Conservation (phyloP, 805 yeast genomes). For the Wickerhamiella slavikovae region DNA sequence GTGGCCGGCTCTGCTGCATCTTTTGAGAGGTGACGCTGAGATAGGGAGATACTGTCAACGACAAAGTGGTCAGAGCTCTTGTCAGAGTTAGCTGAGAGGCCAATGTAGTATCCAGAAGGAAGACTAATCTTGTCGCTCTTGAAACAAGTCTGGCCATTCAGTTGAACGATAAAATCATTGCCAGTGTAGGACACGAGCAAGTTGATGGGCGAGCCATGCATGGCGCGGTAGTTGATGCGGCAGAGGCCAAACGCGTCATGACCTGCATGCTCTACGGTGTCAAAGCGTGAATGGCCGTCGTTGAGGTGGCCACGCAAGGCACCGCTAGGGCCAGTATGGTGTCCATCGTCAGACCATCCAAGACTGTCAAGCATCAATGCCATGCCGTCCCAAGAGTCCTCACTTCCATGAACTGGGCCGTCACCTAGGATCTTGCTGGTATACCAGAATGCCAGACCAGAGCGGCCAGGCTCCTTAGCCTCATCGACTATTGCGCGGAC, state of each 20-base stretch:
- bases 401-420: constrained; percentile 20
- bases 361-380: constrained; percentile 20
- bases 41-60: constrained; percentile 4
- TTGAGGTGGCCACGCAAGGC: constrained; percentile 22
- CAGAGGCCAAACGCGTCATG: constrained; percentile 19
- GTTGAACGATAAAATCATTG: constrained; percentile 17
- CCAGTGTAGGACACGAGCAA: constrained; percentile 16
- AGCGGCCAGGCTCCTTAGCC: constrained; percentile 14
- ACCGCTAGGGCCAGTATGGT: constrained; percentile 7
- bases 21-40: too few species aligned
- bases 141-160: constrained; percentile 21
- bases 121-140: constrained; percentile 15
- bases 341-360: constrained; percentile 10
- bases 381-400: constrained; percentile 22
- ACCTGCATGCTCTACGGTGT: constrained; percentile 10
- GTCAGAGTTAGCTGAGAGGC: constrained; percentile 17
- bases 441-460: constrained; percentile 22
- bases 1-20: constrained; percentile 4
- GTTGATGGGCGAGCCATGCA: constrained; percentile 13
- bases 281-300: constrained; percentile 17
- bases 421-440: constrained; percentile 10
- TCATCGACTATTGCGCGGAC: constrained; percentile 12
- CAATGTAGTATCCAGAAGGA: constrained; percentile 16
- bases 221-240: constrained; percentile 18
- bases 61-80: constrained; percentile 7